Percentiles rank a stretch among this genome's conserved stretches.
Conservation (phyloP, 2,329 filamentous ascomycete species). For the Phoma sp. region DNA sequence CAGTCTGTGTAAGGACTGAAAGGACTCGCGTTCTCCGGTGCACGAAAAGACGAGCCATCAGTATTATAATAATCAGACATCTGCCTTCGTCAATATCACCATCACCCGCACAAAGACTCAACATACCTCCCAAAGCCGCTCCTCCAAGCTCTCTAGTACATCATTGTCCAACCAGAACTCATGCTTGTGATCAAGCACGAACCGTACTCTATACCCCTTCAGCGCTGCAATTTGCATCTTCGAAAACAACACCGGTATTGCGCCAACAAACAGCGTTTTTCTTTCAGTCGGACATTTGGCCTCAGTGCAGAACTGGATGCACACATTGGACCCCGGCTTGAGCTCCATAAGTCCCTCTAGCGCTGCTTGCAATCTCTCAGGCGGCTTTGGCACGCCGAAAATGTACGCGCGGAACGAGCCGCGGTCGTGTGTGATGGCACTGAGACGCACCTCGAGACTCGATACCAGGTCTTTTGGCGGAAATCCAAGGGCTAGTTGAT, state of each 20-base stretch:
- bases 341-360: slow-evolving; percentile 24
- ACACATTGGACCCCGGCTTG: slow-evolving; percentile 19
- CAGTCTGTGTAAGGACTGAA: slow-evolving; percentile 15
- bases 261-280: slow-evolving; percentile 15
- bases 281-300: slow-evolving; percentile 17
- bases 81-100: neutral
- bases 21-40: neutral
- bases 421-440: slow-evolving; percentile 24
- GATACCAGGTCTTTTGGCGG: slow-evolving; percentile 18
- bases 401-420: slow-evolving; percentile 29
- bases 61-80: slow-evolving; percentile 3
- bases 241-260: slow-evolving; percentile 14
- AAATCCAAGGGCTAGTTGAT: slow-evolving; percentile 20
- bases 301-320: slow-evolving; percentile 23
- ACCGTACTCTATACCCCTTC: slow-evolving; percentile 16
- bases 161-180: slow-evolving; percentile 11
- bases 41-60: slow-evolving; percentile 3
- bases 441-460: slow-evolving; percentile 22
- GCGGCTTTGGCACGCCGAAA: slow-evolving; percentile 23
- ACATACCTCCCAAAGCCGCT: slow-evolving; percentile 2
- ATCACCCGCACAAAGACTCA: no score
- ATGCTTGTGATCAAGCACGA: slow-evolving; percentile 23
- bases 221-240: slow-evolving; percentile 11
- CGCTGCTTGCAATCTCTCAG: slow-evolving; percentile 22
- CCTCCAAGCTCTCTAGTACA: neutral